These are phyloP conservation scores for Nevesoporus exiguus DNA, from an alignment of 768 basidiomycete species.

Conservation along the genomic window DNA sequence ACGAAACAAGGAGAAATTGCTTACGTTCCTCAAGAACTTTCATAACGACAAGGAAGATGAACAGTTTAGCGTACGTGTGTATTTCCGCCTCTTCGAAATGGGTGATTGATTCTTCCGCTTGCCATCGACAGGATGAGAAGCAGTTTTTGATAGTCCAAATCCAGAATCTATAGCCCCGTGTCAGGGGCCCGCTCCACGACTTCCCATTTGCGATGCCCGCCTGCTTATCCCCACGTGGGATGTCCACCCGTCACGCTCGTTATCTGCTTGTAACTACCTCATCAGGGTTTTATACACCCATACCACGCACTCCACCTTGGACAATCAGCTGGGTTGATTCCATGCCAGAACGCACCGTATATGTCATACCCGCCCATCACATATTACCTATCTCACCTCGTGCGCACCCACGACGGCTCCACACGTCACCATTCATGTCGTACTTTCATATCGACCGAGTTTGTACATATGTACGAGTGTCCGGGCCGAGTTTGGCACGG, in stretches of 20 bases:
- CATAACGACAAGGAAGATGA: constrained; percentile 99
- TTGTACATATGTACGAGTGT: background rate
- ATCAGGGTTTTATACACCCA: background rate
- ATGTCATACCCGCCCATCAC: constrained; percentile 7
- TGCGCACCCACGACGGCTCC: background rate
- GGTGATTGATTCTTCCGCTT: background rate
- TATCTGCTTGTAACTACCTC: constrained; percentile 8
- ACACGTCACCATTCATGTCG: background rate
- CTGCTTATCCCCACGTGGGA: background rate
- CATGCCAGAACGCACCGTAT: background rate
- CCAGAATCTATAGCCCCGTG: constrained; percentile 54
- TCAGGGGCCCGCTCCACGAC: background rate
- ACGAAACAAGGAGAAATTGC: constrained; percentile 91
- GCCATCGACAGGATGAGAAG: constrained; percentile 71
- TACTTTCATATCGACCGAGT: background rate
- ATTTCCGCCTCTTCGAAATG: background rate
- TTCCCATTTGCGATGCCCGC: background rate
- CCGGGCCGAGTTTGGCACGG: too few relatives aligned
- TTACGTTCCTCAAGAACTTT: constrained; percentile 87
- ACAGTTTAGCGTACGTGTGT: constrained; percentile 74
- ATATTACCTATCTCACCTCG: background rate
- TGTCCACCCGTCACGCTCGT: background rate
- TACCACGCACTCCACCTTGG: background rate
- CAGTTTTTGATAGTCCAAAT: constrained; percentile 94
- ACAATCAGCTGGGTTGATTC: background rate